Conservation (phyloP, 805 yeast species). For the Metschnikowia noctiluminum region DNA sequence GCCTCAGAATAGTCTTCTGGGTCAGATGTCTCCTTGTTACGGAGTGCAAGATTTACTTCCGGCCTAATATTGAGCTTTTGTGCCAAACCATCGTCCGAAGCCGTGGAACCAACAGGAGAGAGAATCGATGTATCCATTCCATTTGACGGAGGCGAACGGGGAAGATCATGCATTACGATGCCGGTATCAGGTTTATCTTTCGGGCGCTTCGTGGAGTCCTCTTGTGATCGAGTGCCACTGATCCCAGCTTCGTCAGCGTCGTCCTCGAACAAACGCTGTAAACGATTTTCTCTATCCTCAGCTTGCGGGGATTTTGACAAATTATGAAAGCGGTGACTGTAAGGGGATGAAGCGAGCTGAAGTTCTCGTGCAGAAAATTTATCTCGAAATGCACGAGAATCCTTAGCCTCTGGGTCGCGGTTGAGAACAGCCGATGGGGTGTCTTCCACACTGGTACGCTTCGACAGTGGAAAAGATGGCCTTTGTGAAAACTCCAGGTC, state of each 20-base stretch:
- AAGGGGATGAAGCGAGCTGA: not conserved
- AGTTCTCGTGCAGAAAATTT: not conserved
- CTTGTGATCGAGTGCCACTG: not conserved
- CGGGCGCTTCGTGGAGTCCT: no score
- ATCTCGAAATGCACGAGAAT: no score
- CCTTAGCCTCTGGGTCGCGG: not conserved
- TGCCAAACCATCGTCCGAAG: conserved; percentile 11
- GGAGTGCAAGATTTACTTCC: not conserved
- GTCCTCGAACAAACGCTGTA: conserved; percentile 7
- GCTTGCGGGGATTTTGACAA: not conserved
- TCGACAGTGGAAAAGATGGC: not conserved
- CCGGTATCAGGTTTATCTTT: not conserved
- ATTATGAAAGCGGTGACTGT: not conserved
- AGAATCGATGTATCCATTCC: conserved; percentile 13
- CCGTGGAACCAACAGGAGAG: conserved; percentile 14
- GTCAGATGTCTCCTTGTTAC: not conserved
- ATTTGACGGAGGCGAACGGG: conserved; percentile 4
- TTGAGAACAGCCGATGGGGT: not conserved
- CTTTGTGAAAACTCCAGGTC: not conserved
- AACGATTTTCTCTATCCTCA: not conserved
- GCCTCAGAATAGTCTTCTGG: conserved; percentile 35
- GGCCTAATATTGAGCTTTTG: conserved; percentile 6
- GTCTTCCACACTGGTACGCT: not conserved
- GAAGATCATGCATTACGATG: not conserved
- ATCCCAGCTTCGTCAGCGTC: not conserved